Percentiles rank a stretch among this genome's conserved stretches.
Conservation (phyloP, 768 basidiomycete genomes). For the Suillus decipiens region DNA sequence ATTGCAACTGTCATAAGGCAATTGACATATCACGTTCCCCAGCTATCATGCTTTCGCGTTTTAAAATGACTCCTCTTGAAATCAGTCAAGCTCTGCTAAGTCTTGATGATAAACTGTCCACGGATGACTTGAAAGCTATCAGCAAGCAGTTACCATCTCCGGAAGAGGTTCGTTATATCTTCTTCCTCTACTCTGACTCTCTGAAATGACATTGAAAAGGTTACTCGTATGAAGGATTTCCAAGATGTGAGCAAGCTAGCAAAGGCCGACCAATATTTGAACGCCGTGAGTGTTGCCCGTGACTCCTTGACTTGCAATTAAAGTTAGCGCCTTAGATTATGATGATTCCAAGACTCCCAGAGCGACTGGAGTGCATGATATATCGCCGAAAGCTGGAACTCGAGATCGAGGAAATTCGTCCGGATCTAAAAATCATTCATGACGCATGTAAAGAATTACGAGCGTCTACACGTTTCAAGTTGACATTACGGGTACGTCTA, state of each 20-base stretch:
- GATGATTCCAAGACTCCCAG: slow-evolving; percentile 69
- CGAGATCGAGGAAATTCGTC: slow-evolving; percentile 80
- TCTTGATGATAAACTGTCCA: slow-evolving; percentile 68
- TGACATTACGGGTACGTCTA: slow-evolving; percentile 60
- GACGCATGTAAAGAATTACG: slow-evolving; percentile 72
- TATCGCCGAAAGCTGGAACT: slow-evolving; percentile 82
- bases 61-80: slow-evolving; percentile 62
- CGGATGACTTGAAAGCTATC: slow-evolving; percentile 79
- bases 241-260: slow-evolving; percentile 73
- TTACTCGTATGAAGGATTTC: slow-evolving; percentile 65
- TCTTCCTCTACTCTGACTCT: background rate
- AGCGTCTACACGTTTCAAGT: slow-evolving; percentile 63
- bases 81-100: slow-evolving; percentile 74
- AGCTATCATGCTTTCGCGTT: slow-evolving; percentile 85
- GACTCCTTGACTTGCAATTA: slow-evolving; percentile 7
- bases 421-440: slow-evolving; percentile 74
- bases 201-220: slow-evolving; percentile 37
- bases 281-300: slow-evolving; percentile 50
- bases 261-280: slow-evolving; percentile 83
- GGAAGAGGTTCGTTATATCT: slow-evolving; percentile 62
- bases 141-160: slow-evolving; percentile 74
- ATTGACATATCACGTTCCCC: slow-evolving; percentile 11
- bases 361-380: slow-evolving; percentile 80
- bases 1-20: background rate
- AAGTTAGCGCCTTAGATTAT: slow-evolving; percentile 56